phyloP scores from a whole-genome alignment of 805 yeast genomes.

The Lachancea quebecensis region DNA sequence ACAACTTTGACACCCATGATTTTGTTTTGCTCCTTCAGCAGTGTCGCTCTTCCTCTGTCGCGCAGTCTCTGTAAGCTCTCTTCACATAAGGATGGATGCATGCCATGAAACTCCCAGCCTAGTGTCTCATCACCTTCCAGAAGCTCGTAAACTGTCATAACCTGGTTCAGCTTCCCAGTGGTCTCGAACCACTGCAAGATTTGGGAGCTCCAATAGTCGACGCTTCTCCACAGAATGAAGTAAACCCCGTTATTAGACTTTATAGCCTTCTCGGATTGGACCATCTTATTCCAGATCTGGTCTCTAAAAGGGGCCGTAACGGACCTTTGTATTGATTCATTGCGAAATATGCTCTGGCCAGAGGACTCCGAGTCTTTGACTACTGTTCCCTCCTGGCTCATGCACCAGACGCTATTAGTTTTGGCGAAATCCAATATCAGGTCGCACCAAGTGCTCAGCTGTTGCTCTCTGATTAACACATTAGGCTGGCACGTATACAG shows the following conservation, averaged over 20 bases:
- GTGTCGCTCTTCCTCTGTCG: constrained; percentile 64
- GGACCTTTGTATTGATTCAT: constrained; percentile 43
- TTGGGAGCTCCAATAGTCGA: constrained; percentile 60
- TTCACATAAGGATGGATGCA: constrained; percentile 51
- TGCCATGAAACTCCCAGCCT: constrained; percentile 52
- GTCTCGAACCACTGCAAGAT: constrained; percentile 65
- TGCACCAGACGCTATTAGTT: constrained; percentile 46
- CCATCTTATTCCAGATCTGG: constrained; percentile 53
- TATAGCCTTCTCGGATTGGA: constrained; percentile 49
- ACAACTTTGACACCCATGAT: constrained; percentile 75
- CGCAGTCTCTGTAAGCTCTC: constrained; percentile 52
- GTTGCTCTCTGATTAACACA: constrained; percentile 67
- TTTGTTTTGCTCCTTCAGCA: constrained; percentile 59
- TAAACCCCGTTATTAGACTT: constrained; percentile 37
- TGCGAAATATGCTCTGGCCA: constrained; percentile 38
- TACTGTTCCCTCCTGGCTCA: constrained; percentile 31
- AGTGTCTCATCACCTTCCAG: constrained; percentile 53
- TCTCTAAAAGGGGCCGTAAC: constrained; percentile 48
- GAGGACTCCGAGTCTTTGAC: not conserved
- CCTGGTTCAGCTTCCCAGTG: constrained; percentile 71
- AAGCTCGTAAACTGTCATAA: constrained; percentile 78
- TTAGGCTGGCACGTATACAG: constrained; percentile 87
- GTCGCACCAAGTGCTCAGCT: constrained; percentile 69
- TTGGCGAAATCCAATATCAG: constrained; percentile 58
- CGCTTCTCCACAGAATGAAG: constrained; percentile 57